These are phyloP conservation scores for Lyophyllum semitale DNA, from an alignment of 768 basidiomycete species.

Conservation along the genomic window DNA sequence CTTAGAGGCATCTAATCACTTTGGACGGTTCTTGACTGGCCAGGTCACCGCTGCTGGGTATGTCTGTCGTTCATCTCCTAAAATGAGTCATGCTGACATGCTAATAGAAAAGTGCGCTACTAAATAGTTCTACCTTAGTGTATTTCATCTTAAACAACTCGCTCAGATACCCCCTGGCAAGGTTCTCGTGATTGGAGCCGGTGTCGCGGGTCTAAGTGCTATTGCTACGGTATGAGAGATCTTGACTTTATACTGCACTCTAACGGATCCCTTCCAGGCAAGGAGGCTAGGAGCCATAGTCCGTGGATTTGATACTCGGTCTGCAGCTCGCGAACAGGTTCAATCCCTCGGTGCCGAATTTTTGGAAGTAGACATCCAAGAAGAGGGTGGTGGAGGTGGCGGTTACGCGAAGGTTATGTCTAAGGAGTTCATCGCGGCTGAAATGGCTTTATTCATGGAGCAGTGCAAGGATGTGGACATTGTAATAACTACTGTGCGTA, in stretches of 20 bases:
- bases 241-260: not conserved
- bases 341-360: slow-evolving; percentile 91
- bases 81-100: not conserved
- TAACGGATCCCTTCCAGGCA: slow-evolving; percentile 44
- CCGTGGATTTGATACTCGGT: slow-evolving; percentile 84
- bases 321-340: slow-evolving; percentile 86
- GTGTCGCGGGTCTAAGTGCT: slow-evolving; percentile 87
- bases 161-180: slow-evolving; percentile 81
- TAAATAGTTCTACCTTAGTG: not conserved
- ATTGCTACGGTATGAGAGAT: slow-evolving; percentile 67
- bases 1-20: slow-evolving; percentile 86
- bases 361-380: slow-evolving; percentile 76
- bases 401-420: slow-evolving; percentile 93
- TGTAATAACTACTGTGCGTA: slow-evolving; percentile 74
- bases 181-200: slow-evolving; percentile 85
- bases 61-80: slow-evolving; percentile 26
- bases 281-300: slow-evolving; percentile 86
- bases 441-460: slow-evolving; percentile 86
- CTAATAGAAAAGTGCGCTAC: slow-evolving; percentile 32
- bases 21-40: slow-evolving; percentile 87
- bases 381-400: slow-evolving; percentile 81
- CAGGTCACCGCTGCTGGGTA: slow-evolving; percentile 91
- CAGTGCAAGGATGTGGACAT: slow-evolving; percentile 91
- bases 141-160: slow-evolving; percentile 3
- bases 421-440: slow-evolving; percentile 85